These are phyloP conservation scores for Helotiales sp. DNA, from an alignment of 2,329 filamentous ascomycete genomes.

Conservation along the genomic window DNA sequence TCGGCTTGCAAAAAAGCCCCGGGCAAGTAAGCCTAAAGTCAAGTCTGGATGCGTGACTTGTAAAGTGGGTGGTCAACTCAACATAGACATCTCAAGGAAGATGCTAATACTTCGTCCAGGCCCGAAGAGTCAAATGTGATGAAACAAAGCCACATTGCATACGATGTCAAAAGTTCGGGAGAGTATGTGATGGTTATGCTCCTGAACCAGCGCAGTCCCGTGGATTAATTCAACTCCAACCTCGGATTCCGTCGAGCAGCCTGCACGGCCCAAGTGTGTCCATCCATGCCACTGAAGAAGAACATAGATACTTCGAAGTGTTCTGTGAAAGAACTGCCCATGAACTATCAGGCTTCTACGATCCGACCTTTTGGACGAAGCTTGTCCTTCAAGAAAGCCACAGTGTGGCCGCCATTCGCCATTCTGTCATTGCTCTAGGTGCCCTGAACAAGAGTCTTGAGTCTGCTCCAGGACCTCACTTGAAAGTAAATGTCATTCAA, in stretches of 20 bases:
- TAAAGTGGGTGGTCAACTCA: conserved; percentile 58
- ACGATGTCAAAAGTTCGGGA: conserved; percentile 64
- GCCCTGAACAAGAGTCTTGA: conserved; percentile 69
- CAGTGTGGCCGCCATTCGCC: conserved; percentile 62
- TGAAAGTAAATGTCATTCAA: conserved; percentile 44
- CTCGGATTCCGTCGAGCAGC: conserved; percentile 39
- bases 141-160: conserved; percentile 65
- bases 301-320: conserved; percentile 64
- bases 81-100: not conserved
- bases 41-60: conserved; percentile 70
- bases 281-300: conserved; percentile 56
- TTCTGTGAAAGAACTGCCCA: conserved; percentile 64
- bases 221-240: conserved; percentile 33
- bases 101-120: conserved; percentile 36
- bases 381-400: conserved; percentile 67
- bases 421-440: conserved; percentile 70
- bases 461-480: conserved; percentile 35
- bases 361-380: conserved; percentile 66
- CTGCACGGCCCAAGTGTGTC: conserved; percentile 42
- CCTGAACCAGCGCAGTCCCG: conserved; percentile 27
- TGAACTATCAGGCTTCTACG: conserved; percentile 69
- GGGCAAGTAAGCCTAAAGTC: conserved; percentile 54
- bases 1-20: conserved; percentile 31
- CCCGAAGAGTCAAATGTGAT: conserved; percentile 69
- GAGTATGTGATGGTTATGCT: conserved; percentile 64